These are phyloP conservation scores for Thinopyrum elongatum DNA, from an alignment of 176 grass and related monocot genomes.

Conservation along the genomic window DNA sequence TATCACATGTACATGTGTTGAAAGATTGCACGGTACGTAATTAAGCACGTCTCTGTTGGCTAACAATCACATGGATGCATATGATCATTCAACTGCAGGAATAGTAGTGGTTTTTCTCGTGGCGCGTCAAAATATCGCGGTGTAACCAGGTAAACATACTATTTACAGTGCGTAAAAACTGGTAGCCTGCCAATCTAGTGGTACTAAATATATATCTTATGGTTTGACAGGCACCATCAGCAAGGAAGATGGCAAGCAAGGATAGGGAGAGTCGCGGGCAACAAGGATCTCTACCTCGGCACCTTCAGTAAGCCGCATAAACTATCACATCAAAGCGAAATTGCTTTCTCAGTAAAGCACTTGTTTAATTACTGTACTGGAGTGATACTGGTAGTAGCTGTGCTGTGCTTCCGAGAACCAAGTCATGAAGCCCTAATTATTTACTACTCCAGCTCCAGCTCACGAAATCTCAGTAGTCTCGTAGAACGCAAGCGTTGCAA, in stretches of 20 bases:
- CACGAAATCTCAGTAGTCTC: constrained; percentile 62
- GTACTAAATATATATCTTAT: neutral
- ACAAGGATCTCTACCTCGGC: constrained; percentile 77
- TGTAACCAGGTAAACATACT: constrained; percentile 54
- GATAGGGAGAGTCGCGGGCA: constrained; percentile 76
- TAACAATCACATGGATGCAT: neutral
- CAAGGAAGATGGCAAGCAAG: constrained; percentile 87
- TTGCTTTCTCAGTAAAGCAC: constrained; percentile 20
- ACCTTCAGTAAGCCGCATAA: constrained; percentile 69
- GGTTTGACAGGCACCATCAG: constrained; percentile 60
- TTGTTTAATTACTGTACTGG: constrained; percentile 29
- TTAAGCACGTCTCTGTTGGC: neutral
- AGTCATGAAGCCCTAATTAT: constrained; percentile 48
- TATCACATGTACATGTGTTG: neutral
- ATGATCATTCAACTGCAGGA: constrained; percentile 35
- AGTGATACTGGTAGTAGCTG: neutral
- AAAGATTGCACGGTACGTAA: constrained; percentile 2
- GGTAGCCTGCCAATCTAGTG: neutral
- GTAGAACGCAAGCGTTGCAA: constrained; percentile 44
- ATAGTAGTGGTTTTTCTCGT: constrained; percentile 77
- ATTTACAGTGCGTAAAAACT: neutral
- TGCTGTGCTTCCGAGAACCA: constrained; percentile 37
- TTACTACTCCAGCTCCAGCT: constrained; percentile 38
- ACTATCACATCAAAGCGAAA: constrained; percentile 21
- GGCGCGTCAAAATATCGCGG: constrained; percentile 68